Evolutionary conservation across 139 green algal species (phyloP), one percentile per base, ranked within the genome.

Genomic region (Coelastrella sp.): DNA sequence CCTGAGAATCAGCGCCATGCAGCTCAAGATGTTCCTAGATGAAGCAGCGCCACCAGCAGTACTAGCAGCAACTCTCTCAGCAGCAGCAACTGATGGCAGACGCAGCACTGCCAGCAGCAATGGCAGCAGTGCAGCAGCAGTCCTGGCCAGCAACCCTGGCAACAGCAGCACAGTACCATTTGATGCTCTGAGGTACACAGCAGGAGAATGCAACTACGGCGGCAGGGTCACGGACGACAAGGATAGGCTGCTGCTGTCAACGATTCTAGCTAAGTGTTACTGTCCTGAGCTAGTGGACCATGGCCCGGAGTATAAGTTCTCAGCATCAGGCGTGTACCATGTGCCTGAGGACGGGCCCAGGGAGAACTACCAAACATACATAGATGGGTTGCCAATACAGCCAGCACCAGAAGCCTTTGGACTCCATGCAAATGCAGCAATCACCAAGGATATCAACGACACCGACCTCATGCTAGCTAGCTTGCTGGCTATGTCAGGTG

Each of bases 211-310:
- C 91, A 97, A 97, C 93, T 96, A 96, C 76, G 94, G 90, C 61
- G 95, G 95, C 7, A 92, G 95, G 11, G 95, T 97, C 3, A 97
- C 95, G 7, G 95, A 97, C 83, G 95, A 96, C 93, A 97, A 97
- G 92, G 95, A 97, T 91, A 90, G 95, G 19, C 90, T 94, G 78
- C 90, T 96, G 87, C 95, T 97, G 19, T 94, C 92, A 79, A 95
- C 93, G 17, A 87, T 96, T 22, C 93, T 97, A 68, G 87, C 92
- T 23, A 92, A 91, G 61, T 95, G 91, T 88, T 97, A 95, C 92
- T 91, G 91, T 32, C 89, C 89, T 0, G 91, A 94, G 58, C 83
- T 95, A 16, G 85, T 96, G 0, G 80, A 91, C 57, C 2, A 80
- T 82, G 17, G 56, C 64, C 16, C 71, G 32, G 0, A 10, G 14